These are phyloP conservation scores for Fusarium haematococcum DNA, from an alignment of 2,329 filamentous ascomycete genomes.

Conservation along the genomic window DNA sequence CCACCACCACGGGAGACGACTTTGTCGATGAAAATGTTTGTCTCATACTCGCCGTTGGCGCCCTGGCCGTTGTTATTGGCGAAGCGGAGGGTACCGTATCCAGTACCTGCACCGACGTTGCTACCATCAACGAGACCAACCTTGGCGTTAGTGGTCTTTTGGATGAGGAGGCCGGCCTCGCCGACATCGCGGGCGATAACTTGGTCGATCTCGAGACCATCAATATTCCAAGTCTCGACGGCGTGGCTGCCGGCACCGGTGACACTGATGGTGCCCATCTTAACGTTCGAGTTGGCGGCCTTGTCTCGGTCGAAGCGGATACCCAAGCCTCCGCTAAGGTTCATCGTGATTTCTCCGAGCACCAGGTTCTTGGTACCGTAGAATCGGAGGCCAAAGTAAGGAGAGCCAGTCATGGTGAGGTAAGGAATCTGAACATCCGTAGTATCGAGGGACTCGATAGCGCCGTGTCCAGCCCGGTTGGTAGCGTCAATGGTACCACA, in stretches of 20 bases:
- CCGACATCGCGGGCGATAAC: slow-evolving; percentile 67
- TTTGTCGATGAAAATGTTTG: slow-evolving; percentile 64
- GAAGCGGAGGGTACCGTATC: slow-evolving; percentile 68
- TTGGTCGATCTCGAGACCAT: slow-evolving; percentile 62
- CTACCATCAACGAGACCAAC: slow-evolving; percentile 67
- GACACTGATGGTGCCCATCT: slow-evolving; percentile 63
- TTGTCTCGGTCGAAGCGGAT: slow-evolving; percentile 68
- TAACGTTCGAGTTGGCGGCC: slow-evolving; percentile 65
- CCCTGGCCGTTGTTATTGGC: slow-evolving; percentile 67
- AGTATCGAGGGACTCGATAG: slow-evolving; percentile 63
- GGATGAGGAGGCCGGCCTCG: slow-evolving; percentile 68
- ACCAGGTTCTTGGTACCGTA: slow-evolving; percentile 60
- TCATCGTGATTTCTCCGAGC: slow-evolving; percentile 65
- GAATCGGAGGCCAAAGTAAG: slow-evolving; percentile 68
- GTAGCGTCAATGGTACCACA: slow-evolving; percentile 65
- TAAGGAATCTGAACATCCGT: slow-evolving; percentile 64
- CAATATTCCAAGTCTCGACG: slow-evolving; percentile 71
- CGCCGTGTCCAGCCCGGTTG: slow-evolving; percentile 57
- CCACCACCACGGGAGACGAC: slow-evolving; percentile 68
- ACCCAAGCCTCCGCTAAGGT: slow-evolving; percentile 64
- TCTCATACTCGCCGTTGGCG: slow-evolving; percentile 58
- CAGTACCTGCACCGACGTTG: slow-evolving; percentile 64
- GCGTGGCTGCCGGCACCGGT: slow-evolving; percentile 66
- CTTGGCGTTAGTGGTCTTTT: slow-evolving; percentile 63
- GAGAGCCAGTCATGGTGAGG: slow-evolving; percentile 67